These are phyloP conservation scores for Eutrema heterophyllum DNA, from an alignment of 345 rosid genomes.

Conservation along the genomic window DNA sequence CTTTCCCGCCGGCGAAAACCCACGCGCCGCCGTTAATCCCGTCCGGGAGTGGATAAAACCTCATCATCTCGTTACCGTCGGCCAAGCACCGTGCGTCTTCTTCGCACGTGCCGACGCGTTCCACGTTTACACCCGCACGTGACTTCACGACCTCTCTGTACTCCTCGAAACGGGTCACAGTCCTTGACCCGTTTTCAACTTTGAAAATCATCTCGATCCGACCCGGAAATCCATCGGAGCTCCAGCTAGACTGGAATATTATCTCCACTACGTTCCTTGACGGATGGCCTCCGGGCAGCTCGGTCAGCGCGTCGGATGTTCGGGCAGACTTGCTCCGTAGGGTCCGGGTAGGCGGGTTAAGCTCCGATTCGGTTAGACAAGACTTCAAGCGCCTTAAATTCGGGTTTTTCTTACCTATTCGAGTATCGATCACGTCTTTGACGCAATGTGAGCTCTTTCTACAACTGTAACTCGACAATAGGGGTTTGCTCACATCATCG, in stretches of 20 bases:
- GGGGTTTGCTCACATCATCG: conserved; percentile 47
- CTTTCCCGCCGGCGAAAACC: conserved; percentile 39
- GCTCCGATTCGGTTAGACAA: conserved; percentile 24
- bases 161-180: conserved; percentile 74
- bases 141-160: conserved; percentile 65
- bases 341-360: conserved; percentile 24
- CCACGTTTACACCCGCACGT: conserved; percentile 27
- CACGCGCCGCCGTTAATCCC: conserved; percentile 39
- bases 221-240: conserved; percentile 55
- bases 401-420: conserved; percentile 12
- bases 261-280: conserved; percentile 85
- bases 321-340: conserved; percentile 27
- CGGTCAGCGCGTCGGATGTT: conserved; percentile 52
- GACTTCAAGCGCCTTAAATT: conserved; percentile 16
- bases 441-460: conserved; percentile 35
- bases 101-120: conserved; percentile 38
- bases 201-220: conserved; percentile 77
- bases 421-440: conserved; percentile 62
- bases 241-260: conserved; percentile 85
- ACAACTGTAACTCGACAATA: conserved; percentile 43
- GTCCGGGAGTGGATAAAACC: conserved; percentile 54
- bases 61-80: conserved; percentile 94
- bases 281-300: conserved; percentile 78
- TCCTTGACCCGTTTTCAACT: conserved; percentile 67
- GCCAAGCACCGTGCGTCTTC: conserved; percentile 75